Evolutionary conservation across 129 eudicot species (phyloP).

Genomic region (Flaveria trinervia): DNA sequence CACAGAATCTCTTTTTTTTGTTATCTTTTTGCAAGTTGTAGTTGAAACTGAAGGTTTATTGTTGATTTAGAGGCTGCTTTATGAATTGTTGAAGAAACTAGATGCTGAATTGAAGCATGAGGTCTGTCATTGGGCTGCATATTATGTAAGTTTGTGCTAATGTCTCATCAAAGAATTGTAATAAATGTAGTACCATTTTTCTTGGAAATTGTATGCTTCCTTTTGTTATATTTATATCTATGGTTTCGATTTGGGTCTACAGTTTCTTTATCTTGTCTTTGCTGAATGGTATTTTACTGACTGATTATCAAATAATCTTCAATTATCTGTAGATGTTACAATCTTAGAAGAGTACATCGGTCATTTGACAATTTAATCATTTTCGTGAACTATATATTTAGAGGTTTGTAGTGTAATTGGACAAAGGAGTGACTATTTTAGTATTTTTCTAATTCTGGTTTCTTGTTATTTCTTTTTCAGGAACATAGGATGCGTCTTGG

Average conservation of each 20-base stretch:
- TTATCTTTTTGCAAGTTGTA: background rate
- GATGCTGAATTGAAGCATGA: constrained; percentile 93
- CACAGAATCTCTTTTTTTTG: background rate
- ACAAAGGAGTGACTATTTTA: background rate
- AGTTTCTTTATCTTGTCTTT: background rate
- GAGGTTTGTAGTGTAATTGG: constrained; percentile 5
- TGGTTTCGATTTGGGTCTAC: background rate
- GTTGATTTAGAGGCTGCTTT: constrained; percentile 77
- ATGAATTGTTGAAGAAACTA: constrained; percentile 81
- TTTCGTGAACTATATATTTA: background rate
- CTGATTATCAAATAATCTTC: background rate
- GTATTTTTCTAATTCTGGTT: constrained; percentile 3
- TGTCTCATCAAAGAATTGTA: constrained; percentile 5
- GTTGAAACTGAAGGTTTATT: constrained; percentile 23
- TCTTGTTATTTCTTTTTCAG: constrained; percentile 39
- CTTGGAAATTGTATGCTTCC: background rate
- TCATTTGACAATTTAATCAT: background rate
- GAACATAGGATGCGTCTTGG: constrained; percentile 98
- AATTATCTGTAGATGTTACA: background rate
- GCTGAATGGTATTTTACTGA: background rate
- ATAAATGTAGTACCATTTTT: background rate
- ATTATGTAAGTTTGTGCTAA: constrained; percentile 72
- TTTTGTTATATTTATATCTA: background rate
- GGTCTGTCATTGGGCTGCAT: constrained; percentile 98
- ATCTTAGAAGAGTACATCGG: background rate